Base-by-base conservation (phyloP, 1,284 basidiomycete species). In the Rugiboletus extremiorientalis region DNA sequence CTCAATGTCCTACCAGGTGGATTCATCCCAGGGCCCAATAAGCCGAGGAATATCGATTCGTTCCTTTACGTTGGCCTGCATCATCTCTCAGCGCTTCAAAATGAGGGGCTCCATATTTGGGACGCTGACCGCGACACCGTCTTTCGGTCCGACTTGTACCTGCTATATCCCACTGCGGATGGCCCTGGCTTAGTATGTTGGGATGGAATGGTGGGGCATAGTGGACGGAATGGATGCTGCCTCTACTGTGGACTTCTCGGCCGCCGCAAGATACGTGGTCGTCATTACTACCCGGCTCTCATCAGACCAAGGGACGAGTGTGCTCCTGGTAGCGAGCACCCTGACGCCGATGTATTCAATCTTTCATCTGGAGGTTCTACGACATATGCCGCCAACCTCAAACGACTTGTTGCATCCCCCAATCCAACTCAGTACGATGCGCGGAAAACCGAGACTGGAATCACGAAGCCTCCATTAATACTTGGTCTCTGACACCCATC, bases 401-500 rank as follows among this genome's bases (percentile, higher is more conserved):
- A n/a, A n/a, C n/a, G n/a, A n/a, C n/a, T 12, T 33, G 31, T 12
- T 33, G 5, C 31, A 33, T 48, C 50, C 2, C 41, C 30, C 1
- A 69, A 45, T 5, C 47, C 23, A 3, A 16, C 16, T 6, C 45
- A 40, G 8, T 58, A 38, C 5, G 16, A 41, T 1, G 12, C 10
- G 14, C 2, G 15, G 7, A 30, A 48, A 6, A 54, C 52, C 7
- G n/a, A 54, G 9, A 56, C 44, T 82, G 79, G 2, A 8, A 48
- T 48, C 34, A n/a, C n/a, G n/a, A n/a, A n/a, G n/a, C n/a, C n/a
- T n/a, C n/a, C 6, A 1, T 8, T 53, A 0, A 40, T 53, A 6
- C 45, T 55, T 7, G 36, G 41, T 1, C 30, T 54, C 3, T 4
- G 0, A 0, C 3, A 12, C 0, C 27, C n/a, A n/a, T n/a, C n/a